Evolutionary conservation across 768 basidiomycete species (phyloP).

Genomic region (Hygrocybe coccinea): DNA sequence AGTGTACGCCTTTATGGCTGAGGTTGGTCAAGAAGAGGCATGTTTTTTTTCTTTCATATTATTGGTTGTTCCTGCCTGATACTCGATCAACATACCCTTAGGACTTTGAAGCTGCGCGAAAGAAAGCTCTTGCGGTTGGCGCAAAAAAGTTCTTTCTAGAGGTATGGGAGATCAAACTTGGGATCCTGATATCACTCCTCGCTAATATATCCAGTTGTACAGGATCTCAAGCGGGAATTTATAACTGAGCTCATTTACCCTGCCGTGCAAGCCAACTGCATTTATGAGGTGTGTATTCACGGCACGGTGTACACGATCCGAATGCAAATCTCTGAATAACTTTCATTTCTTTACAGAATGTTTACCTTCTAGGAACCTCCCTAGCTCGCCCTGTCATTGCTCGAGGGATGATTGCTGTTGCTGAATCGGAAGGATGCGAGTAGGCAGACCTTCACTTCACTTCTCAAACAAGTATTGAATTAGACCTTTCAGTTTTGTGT

Average conservation of each 20-base stretch:
- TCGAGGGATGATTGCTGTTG: conserved; percentile 95
- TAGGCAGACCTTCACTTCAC: conserved; percentile 40
- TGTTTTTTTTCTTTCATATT: conserved; percentile 8
- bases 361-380: conserved; percentile 96
- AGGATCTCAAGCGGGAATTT: conserved; percentile 95
- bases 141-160: conserved; percentile 95
- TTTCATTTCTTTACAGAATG: conserved; percentile 49
- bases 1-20: conserved; percentile 95
- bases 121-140: conserved; percentile 85
- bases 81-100: conserved; percentile 27
- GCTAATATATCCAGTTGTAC: background rate
- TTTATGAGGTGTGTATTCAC: conserved; percentile 85
- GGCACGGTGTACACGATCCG: no score
- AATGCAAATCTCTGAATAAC: background rate
- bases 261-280: conserved; percentile 96
- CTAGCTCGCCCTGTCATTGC: conserved; percentile 98
- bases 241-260: conserved; percentile 96
- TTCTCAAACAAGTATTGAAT: background rate
- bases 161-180: conserved; percentile 37
- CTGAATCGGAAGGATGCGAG: conserved; percentile 93
- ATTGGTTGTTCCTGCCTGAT: background rate
- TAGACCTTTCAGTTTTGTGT: conserved; percentile 63
- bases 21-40: conserved; percentile 89
- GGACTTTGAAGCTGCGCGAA: conserved; percentile 90
- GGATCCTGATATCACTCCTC: background rate